phyloP scores from a whole-genome alignment of 1,284 basidiomycete genomes.

The Ustilago sp. region DNA sequence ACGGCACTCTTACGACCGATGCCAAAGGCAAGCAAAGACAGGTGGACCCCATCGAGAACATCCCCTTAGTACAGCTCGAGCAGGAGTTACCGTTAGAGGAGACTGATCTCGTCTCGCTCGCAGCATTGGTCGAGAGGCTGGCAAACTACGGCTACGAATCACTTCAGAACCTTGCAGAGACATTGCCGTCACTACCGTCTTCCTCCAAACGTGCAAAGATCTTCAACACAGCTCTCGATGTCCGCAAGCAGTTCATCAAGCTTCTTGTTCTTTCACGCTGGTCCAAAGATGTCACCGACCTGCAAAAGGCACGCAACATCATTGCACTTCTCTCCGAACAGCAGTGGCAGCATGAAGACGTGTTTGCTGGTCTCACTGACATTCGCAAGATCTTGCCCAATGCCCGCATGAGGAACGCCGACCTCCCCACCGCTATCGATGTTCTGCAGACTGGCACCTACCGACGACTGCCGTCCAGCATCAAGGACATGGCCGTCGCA shows the following conservation, averaged over 20 bases:
- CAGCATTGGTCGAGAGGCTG: conserved; percentile 80
- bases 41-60: conserved; percentile 29
- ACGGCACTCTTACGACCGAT: neutral
- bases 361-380: conserved; percentile 76
- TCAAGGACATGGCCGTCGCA: conserved; percentile 77
- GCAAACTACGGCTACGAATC: conserved; percentile 85
- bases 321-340: conserved; percentile 70
- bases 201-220: conserved; percentile 82
- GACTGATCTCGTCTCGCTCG: conserved; percentile 80
- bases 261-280: conserved; percentile 73
- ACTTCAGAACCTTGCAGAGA: conserved; percentile 84
- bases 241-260: conserved; percentile 88
- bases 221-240: conserved; percentile 86
- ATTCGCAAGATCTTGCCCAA: conserved; percentile 74
- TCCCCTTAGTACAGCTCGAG: conserved; percentile 73
- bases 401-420: conserved; percentile 80
- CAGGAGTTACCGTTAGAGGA: conserved; percentile 80
- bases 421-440: conserved; percentile 86
- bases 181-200: conserved; percentile 87
- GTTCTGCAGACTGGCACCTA: conserved; percentile 86
- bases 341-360: conserved; percentile 82
- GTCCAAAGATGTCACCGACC: conserved; percentile 53
- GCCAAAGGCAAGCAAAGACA: conserved; percentile 41
- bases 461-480: conserved; percentile 79
- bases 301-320: conserved; percentile 62